Base-by-base conservation (phyloP, 2,329 filamentous ascomycete species). In the Fusarium sp. region DNA sequence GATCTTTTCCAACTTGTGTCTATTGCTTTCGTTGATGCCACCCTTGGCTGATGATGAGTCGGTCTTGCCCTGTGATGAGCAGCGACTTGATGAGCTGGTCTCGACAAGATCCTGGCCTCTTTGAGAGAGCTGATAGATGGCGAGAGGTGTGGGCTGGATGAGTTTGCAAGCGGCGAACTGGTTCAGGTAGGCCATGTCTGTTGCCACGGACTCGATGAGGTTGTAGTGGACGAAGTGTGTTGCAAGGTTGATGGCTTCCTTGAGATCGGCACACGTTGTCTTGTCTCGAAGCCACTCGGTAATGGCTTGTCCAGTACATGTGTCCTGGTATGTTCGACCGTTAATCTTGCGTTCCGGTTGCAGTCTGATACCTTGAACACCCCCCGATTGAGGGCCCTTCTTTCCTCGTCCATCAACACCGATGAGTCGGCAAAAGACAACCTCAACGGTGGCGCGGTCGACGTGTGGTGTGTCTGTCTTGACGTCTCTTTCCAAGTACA, bases 271-370 rank as follows among this genome's bases (percentile, higher is more conserved):
- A 33, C 94, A 96, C 0, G 94, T 98, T 71, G 92, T 96, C 82
- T 95, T 98, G 81, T 98, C 94, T 90, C 98, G 94, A 65, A 99
- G 81, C 95, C 95, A 99, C 79, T 98, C 95, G 14, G 92, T 90
- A 1, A 92, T 90, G 8, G 91, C 90, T 80, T 94, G 96, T 66
- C 96, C 96, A 1, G 94, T 97, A 75, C 98, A 97, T 0, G 93
- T 94, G 77, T 97, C 94, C 72, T 89, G 89, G 76, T 90, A 90
- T 10, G 89, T 85, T 77, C 92, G 93, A 73, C 93, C 92, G 51
- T 87, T 87, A 33, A 97, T 83, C 76, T 93, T 94, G 71, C 94
- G 91, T 80, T 97, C 93, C 71, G 89, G 90, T 14, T 93, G 92
- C 87, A 98, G 94, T 83, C 94, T 96, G 40, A 98, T 88, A 5